Base-by-base conservation (phyloP, 371 early-diverging fungal species). In the Sporodiniella umbellata region DNA sequence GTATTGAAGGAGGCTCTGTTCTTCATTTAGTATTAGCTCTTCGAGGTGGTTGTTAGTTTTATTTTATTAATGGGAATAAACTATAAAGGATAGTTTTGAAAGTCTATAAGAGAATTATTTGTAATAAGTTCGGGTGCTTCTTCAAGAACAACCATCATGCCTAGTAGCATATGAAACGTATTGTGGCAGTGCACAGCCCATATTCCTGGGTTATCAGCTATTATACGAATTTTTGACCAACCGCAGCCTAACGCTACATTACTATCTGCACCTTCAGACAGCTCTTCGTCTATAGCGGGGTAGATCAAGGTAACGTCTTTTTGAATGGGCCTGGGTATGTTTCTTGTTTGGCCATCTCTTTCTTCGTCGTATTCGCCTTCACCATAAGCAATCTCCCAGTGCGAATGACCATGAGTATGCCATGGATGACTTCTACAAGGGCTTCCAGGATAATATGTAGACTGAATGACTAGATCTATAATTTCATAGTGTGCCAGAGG, bases 21-120 rank as follows among this genome's bases (percentile, higher is more conserved):
- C 79, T 99, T 38, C 99, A 99, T 71, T 82, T 99, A 74, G 98
- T 99, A 11, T 79, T 99, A 56, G 96, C 99, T 23, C 86, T 99
- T 48, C 93, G 99, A 70, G 99, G 99, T 45, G 99, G 99, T 31
- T 47, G 57, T 42, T 64, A 55, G 50, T n/a, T 28, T 37, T 37
- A 11, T 37, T 37, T 37, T 37, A 35, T 14, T 4, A 35, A 35
- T 5, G n/a, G n/a, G 35, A 35, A 35, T 35, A 35, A 19, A 21
- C 10, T 40, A 40, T 19, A 21, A 21, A 7, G 10, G 40, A 40
- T 40, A 40, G 21, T 10, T 40, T 40, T 40, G 40, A 21, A 21
- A 40, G 21, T 40, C 40, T 40, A 40, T 21, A 19, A 40, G 21
- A 8, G 40, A 21, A 19, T 45, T 31, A 14, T 45, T 49, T 44